Percentiles rank a stretch among this genome's conserved stretches.
Evolutionary conservation across 2,329 filamentous ascomycete genomes (phyloP).

Genomic region (Colletotrichum lupini): DNA sequence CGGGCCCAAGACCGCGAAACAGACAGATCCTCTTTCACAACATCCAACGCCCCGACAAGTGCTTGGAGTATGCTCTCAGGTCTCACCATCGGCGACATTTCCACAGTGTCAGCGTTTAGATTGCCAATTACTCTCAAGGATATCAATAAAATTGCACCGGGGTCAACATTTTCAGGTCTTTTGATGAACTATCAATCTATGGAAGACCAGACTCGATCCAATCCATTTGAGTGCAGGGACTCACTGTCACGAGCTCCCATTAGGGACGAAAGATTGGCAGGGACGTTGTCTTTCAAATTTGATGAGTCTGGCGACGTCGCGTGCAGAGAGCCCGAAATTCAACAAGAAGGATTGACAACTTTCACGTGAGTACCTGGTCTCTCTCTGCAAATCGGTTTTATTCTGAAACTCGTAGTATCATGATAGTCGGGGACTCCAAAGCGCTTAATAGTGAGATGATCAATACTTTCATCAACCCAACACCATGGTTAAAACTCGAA

Average conservation of each 20-base stretch:
- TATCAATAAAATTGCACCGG: background rate
- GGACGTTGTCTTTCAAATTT: fast-evolving
- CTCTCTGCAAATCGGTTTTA: background rate
- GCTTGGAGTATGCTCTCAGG: background rate
- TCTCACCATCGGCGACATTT: background rate
- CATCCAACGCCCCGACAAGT: background rate
- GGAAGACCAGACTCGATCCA: background rate
- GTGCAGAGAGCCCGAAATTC: background rate
- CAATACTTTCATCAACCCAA: background rate
- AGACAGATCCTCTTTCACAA: background rate
- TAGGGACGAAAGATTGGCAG: fast-evolving
- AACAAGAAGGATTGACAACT: background rate
- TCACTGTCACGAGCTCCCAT: background rate
- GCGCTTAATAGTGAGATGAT: background rate
- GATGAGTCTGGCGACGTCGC: background rate
- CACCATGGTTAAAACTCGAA: background rate
- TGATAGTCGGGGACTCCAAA: background rate
- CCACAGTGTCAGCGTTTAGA: background rate
- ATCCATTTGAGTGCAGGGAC: fast-evolving
- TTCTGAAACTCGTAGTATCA: background rate
- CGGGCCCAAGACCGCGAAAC: background rate
- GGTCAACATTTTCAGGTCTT: background rate
- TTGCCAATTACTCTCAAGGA: background rate
- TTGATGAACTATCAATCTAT: background rate
- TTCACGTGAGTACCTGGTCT: background rate